Evolutionary conservation across 176 grass and related monocot species (phyloP).

Genomic region (Oropetium thomaeum): DNA sequence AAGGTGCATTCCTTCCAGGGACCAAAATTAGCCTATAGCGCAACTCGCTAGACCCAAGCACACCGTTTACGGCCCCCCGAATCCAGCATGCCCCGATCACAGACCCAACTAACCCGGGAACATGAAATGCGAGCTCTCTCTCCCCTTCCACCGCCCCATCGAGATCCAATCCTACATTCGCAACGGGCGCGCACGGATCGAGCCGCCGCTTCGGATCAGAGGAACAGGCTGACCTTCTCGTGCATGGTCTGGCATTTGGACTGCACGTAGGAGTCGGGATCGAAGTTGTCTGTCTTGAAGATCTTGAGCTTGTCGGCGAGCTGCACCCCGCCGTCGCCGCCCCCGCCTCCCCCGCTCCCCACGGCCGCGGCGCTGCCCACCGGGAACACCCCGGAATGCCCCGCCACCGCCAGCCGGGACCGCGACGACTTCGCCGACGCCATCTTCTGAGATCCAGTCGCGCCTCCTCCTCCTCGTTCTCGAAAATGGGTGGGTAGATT

Average conservation of each 20-base stretch:
- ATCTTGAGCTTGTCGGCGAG: conserved; percentile 99
- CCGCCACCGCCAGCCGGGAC: conserved; percentile 68
- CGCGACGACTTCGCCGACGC: conserved; percentile 79
- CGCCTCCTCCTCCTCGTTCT: neutral
- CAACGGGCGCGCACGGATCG: neutral
- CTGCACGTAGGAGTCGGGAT: conserved; percentile 93
- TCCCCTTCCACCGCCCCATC: neutral
- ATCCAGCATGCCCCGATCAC: neutral
- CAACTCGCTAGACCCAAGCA: conserved; percentile 4
- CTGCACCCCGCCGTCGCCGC: conserved; percentile 68
- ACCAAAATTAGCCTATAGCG: neutral
- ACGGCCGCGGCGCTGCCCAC: conserved; percentile 31
- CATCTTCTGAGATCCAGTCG: conserved; percentile 59
- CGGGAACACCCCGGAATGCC: conserved; percentile 60
- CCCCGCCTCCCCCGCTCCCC: conserved; percentile 30
- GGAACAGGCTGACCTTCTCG: conserved; percentile 70
- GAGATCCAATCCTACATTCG: conserved; percentile 13
- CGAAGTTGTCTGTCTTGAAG: conserved; percentile 98
- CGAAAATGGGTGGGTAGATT: neutral
- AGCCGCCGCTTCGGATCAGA: neutral
- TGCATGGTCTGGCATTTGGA: conserved; percentile 98
- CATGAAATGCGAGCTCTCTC: neutral
- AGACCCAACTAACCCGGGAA: neutral
- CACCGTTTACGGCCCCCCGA: neutral
- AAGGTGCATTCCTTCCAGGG: neutral